Percentiles rank a stretch among this genome's conserved stretches.
These are phyloP conservation scores for Phytophthora meadii DNA, from an alignment of 352 stramenopile species.

Conservation along the genomic window DNA sequence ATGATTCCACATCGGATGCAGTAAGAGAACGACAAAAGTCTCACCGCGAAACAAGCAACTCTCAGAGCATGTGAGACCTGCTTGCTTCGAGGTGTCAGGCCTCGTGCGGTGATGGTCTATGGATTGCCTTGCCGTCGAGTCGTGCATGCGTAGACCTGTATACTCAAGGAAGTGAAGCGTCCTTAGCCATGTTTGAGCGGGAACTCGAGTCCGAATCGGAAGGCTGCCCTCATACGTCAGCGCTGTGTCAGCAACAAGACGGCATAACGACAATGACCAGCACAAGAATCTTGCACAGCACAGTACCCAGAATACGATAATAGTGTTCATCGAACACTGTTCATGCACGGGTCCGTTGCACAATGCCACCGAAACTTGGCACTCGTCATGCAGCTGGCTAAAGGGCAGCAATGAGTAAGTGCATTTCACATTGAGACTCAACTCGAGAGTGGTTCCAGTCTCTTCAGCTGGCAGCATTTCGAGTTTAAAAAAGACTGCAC, in stretches of 20 bases:
- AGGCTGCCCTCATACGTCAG: slow-evolving; percentile 1
- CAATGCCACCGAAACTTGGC: no score
- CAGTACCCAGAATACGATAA: no score
- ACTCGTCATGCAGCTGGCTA: no score
- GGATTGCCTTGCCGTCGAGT: neutral
- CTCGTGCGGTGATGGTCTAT: neutral
- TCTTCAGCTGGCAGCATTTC: no score
- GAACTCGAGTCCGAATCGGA: neutral
- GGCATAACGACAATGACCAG: slow-evolving; percentile 9
- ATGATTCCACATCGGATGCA: neutral
- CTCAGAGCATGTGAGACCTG: neutral
- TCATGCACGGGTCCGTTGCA: no score
- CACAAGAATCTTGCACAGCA: neutral
- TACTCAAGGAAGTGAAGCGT: slow-evolving; percentile 9
- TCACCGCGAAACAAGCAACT: neutral
- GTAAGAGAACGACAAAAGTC: no score
- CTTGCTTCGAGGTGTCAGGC: neutral
- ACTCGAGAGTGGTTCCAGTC: no score
- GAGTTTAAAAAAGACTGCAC: no score
- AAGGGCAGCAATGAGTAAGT: no score
- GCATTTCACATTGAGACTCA: no score
- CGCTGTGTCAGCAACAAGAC: neutral
- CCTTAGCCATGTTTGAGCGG: slow-evolving; percentile 5
- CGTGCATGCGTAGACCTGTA: neutral
- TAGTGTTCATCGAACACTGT: no score